A percentile compares a stretch with the other conserved stretches of the same genome.
phyloP scores from a whole-genome alignment of 1,139 yeast species.

The Schwanniomyces etchellsii region DNA sequence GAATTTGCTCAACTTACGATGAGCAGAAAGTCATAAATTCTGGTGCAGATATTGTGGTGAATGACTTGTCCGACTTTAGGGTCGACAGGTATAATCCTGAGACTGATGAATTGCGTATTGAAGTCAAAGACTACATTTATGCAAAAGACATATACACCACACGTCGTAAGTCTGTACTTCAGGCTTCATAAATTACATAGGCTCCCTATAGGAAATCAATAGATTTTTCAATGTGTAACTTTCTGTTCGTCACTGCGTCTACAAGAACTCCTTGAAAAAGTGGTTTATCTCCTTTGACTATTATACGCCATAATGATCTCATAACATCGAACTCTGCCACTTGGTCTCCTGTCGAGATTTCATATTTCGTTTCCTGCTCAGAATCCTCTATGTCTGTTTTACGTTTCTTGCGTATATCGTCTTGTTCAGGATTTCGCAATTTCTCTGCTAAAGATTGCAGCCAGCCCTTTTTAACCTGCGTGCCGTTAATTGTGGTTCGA shows the following conservation, averaged over 20 bases:
- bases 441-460: neutral
- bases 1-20: conserved; percentile 12
- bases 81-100: conserved; percentile 9
- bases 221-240: too few relatives aligned
- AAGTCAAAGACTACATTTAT: conserved; percentile 9
- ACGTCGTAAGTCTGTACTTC: conserved; percentile 5
- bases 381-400: neutral
- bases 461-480: conserved; percentile 33
- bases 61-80: conserved; percentile 9
- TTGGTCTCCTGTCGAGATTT: conserved; percentile 23
- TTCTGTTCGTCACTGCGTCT: conserved; percentile 3
- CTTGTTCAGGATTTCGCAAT: neutral
- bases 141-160: conserved; percentile 9
- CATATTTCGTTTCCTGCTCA: neutral
- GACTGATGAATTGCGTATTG: conserved; percentile 11
- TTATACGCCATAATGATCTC: conserved; percentile 30
- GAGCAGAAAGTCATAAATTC: conserved; percentile 10
- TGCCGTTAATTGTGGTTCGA: conserved; percentile 29
- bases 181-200: too few relatives aligned
- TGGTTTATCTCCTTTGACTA: conserved; percentile 18
- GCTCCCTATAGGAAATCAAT: too few relatives aligned
- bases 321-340: conserved; percentile 28
- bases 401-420: neutral
- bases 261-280: conserved; percentile 14
- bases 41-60: conserved; percentile 13